These are phyloP conservation scores for Collariella sp. DNA, from an alignment of 495 filamentous ascomycete genomes.

Conservation along the genomic window DNA sequence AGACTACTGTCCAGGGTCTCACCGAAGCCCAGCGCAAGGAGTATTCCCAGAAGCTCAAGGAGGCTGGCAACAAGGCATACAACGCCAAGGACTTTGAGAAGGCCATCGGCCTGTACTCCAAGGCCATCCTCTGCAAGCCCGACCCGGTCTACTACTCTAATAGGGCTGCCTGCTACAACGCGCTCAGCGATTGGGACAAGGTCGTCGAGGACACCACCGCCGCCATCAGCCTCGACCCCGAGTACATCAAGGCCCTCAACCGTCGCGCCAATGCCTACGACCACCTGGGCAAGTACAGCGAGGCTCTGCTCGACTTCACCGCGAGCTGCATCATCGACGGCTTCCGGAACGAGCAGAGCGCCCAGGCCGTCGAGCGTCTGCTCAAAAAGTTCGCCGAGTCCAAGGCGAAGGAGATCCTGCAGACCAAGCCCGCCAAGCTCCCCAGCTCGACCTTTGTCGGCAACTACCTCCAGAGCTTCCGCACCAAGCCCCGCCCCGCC, in stretches of 20 bases:
- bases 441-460: constrained; percentile 93
- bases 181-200: constrained; percentile 84
- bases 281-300: constrained; percentile 80
- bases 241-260: constrained; percentile 97
- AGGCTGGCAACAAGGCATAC: constrained; percentile 93
- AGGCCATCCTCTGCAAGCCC: constrained; percentile 92
- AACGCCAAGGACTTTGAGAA: constrained; percentile 80
- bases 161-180: constrained; percentile 94
- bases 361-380: constrained; percentile 81
- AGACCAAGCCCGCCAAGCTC: constrained; percentile 58
- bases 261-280: constrained; percentile 94
- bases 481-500: constrained; percentile 62
- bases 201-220: constrained; percentile 96
- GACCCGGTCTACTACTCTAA: constrained; percentile 99
- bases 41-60: constrained; percentile 84
- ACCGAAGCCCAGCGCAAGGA: constrained; percentile 70
- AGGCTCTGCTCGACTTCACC: constrained; percentile 93
- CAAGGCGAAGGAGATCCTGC: constrained; percentile 81
- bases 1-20: constrained; percentile 60
- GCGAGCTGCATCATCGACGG: constrained; percentile 98
- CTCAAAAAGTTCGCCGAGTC: constrained; percentile 95
- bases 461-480: constrained; percentile 98
- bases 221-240: constrained; percentile 79
- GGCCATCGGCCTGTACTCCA: constrained; percentile 88
- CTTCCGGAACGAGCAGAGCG: constrained; percentile 82